Conservation (phyloP, 306 rosid genomes). For the Pachyrhizus erosus region DNA sequence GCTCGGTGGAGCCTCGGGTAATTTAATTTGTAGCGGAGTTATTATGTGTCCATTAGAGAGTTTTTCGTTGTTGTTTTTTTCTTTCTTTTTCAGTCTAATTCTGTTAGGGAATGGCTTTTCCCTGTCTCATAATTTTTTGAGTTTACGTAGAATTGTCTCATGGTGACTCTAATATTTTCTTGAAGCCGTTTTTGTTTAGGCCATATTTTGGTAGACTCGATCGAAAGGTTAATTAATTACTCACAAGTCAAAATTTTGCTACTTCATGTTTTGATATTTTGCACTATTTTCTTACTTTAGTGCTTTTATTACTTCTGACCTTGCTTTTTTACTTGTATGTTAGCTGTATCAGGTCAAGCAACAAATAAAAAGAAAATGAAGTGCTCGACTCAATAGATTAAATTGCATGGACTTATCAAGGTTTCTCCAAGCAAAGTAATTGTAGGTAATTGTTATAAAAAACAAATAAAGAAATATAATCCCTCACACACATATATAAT, state of each 20-base stretch:
- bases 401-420: too few species aligned
- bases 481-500: too few species aligned
- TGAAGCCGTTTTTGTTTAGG: constrained; percentile 2
- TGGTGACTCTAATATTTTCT: background rate
- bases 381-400: too few species aligned
- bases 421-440: too few species aligned
- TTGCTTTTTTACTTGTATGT: background rate
- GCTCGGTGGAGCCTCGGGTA: constrained; percentile 32
- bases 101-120: constrained; percentile 18
- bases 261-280: background rate
- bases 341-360: background rate
- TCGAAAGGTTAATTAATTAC: background rate
- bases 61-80: background rate
- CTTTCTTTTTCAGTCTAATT: background rate
- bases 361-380: too few species aligned
- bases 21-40: constrained; percentile 38
- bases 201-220: constrained; percentile 24
- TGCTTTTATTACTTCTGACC: background rate
- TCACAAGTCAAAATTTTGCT: background rate
- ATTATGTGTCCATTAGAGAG: background rate
- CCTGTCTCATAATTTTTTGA: background rate
- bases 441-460: too few species aligned
- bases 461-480: too few species aligned
- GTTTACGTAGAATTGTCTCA: background rate
- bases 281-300: background rate